These are phyloP conservation scores for Amanita thiersii DNA, from an alignment of 768 basidiomycete genomes.

Conservation along the genomic window DNA sequence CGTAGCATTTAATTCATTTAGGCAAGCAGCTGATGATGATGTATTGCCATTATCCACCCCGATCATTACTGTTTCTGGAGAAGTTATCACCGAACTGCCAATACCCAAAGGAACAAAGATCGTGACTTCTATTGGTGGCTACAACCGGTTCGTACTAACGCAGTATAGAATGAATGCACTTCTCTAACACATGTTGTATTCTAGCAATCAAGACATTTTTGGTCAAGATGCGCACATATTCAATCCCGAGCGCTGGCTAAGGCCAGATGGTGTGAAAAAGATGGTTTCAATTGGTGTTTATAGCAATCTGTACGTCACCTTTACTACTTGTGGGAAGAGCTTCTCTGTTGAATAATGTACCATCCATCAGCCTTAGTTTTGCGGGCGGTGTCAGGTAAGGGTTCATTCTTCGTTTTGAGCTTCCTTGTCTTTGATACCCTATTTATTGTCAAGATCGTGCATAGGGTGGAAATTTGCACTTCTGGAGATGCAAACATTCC, in stretches of 20 bases:
- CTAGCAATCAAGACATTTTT: slow-evolving; percentile 34
- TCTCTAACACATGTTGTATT: slow-evolving; percentile 3
- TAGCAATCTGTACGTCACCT: slow-evolving; percentile 32
- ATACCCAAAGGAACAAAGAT: background rate
- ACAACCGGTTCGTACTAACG: slow-evolving; percentile 35
- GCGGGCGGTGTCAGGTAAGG: slow-evolving; percentile 23
- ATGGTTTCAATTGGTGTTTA: slow-evolving; percentile 38
- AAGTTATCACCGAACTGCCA: slow-evolving; percentile 35
- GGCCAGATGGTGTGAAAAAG: slow-evolving; percentile 26
- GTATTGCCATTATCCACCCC: slow-evolving; percentile 49
- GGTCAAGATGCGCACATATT: slow-evolving; percentile 39
- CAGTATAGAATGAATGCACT: background rate
- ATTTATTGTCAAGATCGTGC: slow-evolving; percentile 17
- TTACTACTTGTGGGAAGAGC: background rate
- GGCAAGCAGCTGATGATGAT: slow-evolving; percentile 42
- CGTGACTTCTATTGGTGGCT: slow-evolving; percentile 24
- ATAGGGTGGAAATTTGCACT: slow-evolving; percentile 34
- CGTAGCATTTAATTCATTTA: slow-evolving; percentile 23
- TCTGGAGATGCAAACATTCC: slow-evolving; percentile 48
- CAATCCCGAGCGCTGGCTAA: slow-evolving; percentile 43
- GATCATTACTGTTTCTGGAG: slow-evolving; percentile 35
- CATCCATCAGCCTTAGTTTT: slow-evolving; percentile 18
- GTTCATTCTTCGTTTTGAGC: background rate
- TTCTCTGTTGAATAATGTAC: background rate
- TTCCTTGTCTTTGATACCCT: background rate